Base-by-base conservation (phyloP, 306 rosid genomes). In the Echinosophora koreensis region DNA sequence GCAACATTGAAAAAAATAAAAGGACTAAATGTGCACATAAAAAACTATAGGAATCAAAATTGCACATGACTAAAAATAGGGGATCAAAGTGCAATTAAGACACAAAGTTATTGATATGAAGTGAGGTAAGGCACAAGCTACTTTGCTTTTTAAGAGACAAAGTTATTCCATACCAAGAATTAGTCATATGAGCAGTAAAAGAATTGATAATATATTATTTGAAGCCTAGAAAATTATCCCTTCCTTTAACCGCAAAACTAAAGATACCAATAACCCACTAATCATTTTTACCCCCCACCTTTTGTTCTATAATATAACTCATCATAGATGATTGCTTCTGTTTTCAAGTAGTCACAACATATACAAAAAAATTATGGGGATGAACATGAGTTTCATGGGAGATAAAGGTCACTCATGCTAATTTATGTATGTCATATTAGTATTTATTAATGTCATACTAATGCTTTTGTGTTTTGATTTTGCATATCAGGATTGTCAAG, bases 391-490 rank as follows among this genome's bases (percentile, higher is more conserved):
- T 65, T 27, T 73, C 52, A 58, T 86, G 87, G 70, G 27, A 35
- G 74, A 54, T 61, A 69, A 72, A 86, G 96, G 96, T 89, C 13
- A n/a, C n/a, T n/a, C n/a, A n/a, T n/a, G n/a, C n/a, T n/a, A n/a
- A n/a, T n/a, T n/a, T n/a, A n/a, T n/a, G n/a, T n/a, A n/a, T n/a
- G n/a, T n/a, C n/a, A 1, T 59, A 30, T 30, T 30, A 3, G 35
- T 5, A 5, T 12, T 49, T 30, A 51, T 37, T 52, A 7, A 4
- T 28, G 11, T 39, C 74, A 46, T 5, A 64, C 63, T 69, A 51
- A 66, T 14, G 37, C 5, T 56, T 30, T 41, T 50, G 66, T 49
- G 15, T 17, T 70, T 35, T 73, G 15, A 70, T 74, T 79, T 81
- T 81, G 73, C 67, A 65, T 71, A 16, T 51, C 49, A 87, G 96